These are phyloP conservation scores for Acanthamoeba culbertsoni DNA, from an alignment of 208 protist genomes.

Conservation along the genomic window DNA sequence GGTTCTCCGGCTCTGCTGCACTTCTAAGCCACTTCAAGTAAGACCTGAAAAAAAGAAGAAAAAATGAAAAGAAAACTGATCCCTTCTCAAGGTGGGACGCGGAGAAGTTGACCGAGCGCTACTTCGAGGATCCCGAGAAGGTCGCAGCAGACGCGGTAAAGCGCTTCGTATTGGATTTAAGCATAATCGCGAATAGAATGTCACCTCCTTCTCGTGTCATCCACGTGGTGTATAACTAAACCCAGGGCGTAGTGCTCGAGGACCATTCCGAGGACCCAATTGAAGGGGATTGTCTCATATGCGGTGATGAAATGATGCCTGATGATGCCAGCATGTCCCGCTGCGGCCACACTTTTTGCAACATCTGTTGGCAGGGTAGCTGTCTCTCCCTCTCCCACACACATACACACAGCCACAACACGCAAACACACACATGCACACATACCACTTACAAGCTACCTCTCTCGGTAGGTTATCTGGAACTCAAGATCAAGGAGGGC, in stretches of 20 bases:
- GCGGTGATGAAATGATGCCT: neutral
- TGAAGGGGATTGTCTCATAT: conserved; percentile 18
- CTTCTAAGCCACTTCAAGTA: conserved; percentile 24
- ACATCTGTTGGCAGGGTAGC: conserved; percentile 17
- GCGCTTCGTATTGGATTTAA: neutral
- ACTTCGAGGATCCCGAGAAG: conserved; percentile 48
- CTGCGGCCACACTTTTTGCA: conserved; percentile 46
- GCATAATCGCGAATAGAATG: neutral
- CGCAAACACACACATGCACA: neutral
- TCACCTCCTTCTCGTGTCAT: neutral
- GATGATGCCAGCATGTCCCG: neutral
- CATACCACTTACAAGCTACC: neutral
- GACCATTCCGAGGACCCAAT: conserved; percentile 7
- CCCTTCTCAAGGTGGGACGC: neutral
- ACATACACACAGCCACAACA: neutral
- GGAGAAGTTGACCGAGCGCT: conserved; percentile 4
- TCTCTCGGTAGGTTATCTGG: neutral
- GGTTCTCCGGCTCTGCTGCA: neutral
- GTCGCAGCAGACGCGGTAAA: neutral
- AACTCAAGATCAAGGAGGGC: conserved; percentile 34
- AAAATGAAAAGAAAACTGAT: neutral
- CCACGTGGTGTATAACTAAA: neutral
- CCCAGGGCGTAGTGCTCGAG: neutral
- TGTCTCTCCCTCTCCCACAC: neutral
- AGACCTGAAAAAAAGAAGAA: no score